Base-by-base conservation (phyloP, 106 monocot species). In the Allium sativum region DNA sequence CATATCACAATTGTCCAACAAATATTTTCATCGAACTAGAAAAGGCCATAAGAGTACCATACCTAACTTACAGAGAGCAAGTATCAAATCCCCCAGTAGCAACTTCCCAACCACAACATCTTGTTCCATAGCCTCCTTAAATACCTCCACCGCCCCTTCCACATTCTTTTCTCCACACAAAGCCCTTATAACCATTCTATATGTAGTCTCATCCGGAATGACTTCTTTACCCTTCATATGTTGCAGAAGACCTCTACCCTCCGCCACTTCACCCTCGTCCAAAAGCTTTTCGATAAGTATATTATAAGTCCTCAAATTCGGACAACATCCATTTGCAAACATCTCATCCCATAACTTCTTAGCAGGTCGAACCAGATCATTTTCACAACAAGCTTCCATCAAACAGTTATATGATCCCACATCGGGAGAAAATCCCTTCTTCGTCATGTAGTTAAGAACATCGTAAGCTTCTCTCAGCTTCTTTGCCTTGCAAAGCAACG, bases 301-400 rank as follows among this genome's bases (percentile, higher is more conserved):
- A 55, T 80, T 88, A 58, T 91, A 98, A 13, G 87, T 98, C 42
- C 70, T 80, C 53, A 85, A 70, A 73, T 92, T 81, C 12, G 80
- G 65, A 43, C 58, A 17, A 57, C 84, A 91, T 6, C 87, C 84
- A 70, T 64, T 78, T 45, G 70, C 62, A 74, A 98, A 98, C 82
- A 98, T 98, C 78, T 92, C 91, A 70, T 98, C 96, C 96, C 96
- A 98, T 8, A 92, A 69, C 76, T 75, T 98, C 75, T 98, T 98
- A 42, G 96, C 96, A 16, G 91, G 91, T 1, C 91, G 83, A 10
- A 91, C 42, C 17, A 88, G 71, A 63, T 83, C 87, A 43, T 81
- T 73, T 76, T 62, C 65, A 42, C 96, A 98, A 14, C 83, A 85
- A 53, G 88, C 84, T 70, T 87, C 88, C 78, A 98, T 77, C 65